A percentile compares a stretch with the other conserved stretches of the same genome.
These are phyloP conservation scores for Boletellus emodensis DNA, from an alignment of 768 basidiomycete genomes.

Conservation along the genomic window DNA sequence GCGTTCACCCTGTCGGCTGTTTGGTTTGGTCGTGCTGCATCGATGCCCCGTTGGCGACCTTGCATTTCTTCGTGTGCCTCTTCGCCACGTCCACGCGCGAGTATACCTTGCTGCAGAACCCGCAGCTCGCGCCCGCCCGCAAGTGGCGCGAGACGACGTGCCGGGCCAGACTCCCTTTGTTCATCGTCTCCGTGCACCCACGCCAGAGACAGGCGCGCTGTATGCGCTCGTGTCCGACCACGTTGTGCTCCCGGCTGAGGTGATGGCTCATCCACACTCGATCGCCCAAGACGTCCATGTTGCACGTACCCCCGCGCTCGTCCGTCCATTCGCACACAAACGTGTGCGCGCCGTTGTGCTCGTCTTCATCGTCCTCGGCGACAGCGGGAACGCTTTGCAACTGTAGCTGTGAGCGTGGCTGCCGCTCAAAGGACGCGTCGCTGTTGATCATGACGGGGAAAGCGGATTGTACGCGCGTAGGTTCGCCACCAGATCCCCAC, in stretches of 20 bases:
- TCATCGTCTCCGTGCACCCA: constrained; percentile 22
- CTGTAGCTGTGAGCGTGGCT: too few relatives aligned
- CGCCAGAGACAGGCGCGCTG: constrained; percentile 19
- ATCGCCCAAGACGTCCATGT: constrained; percentile 17
- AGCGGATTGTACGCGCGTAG: background rate
- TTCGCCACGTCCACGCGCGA: constrained; percentile 24
- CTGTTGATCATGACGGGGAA: background rate
- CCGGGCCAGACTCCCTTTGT: constrained; percentile 24
- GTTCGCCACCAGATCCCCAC: background rate
- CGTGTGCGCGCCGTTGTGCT: constrained; percentile 6
- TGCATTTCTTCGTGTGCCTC: constrained; percentile 27
- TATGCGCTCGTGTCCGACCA: constrained; percentile 18
- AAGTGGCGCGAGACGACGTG: constrained; percentile 25
- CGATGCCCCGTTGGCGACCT: constrained; percentile 15
- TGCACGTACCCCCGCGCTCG: constrained; percentile 12
- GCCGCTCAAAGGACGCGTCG: background rate
- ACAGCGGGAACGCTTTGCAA: too few relatives aligned
- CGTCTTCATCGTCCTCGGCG: background rate
- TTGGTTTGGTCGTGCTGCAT: background rate
- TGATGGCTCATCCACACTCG: constrained; percentile 24
- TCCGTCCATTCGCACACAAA: constrained; percentile 23
- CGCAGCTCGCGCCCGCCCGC: constrained; percentile 17
- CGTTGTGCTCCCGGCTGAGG: constrained; percentile 15
- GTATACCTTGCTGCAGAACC: constrained; percentile 23
- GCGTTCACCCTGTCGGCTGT: background rate